Base-by-base conservation (phyloP, 495 filamentous ascomycete species). In the Hypoxylon fragiforme region DNA sequence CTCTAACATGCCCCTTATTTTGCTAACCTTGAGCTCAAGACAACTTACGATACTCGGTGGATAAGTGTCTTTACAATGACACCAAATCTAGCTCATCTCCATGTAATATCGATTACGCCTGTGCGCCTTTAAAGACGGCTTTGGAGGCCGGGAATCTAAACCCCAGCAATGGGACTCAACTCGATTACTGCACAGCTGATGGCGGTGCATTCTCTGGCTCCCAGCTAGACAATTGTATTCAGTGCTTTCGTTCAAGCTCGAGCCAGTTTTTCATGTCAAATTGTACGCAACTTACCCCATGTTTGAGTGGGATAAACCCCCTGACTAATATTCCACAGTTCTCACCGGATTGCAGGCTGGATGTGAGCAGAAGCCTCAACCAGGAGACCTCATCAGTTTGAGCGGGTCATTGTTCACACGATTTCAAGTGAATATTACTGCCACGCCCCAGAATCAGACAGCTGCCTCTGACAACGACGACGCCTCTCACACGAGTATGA, bases 21-120 rank as follows among this genome's bases (percentile, higher is more conserved):
- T 42, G 41, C 40, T 51, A 30, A 54, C 31, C n/a, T 12, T 32
- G 9, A 15, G 28, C 9, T 16, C 0, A 18, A 71, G 68, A 75
- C 44, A 77, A 77, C 34, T 22, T 77, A 14, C 67, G 74, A 51
- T 75, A 70, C 45, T 67, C 74, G 1, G 54, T 75, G 7, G 68
- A 69, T 35, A 69, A 67, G 18, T 77, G 74, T 46, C 44, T 74
- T 14, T 77, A 63, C 40, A 47, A 64, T 21, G 30, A 40, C 3
- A 46, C 47, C 1, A 63, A 65, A n/a, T 20, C 36, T 7, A 49
- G 62, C 15, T 69, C 66, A 28, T 66, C 68, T 7, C 66, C 66
- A 0, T 69, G 66, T 22, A 51, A 57, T 40, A 65, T 69, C 15
- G 55, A 67, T 26, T 63, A 44, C 44, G 62, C 50, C 3, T 69